Base-by-base conservation (phyloP, 208 protist genomes). In the Strigomonas oncopelti region DNA sequence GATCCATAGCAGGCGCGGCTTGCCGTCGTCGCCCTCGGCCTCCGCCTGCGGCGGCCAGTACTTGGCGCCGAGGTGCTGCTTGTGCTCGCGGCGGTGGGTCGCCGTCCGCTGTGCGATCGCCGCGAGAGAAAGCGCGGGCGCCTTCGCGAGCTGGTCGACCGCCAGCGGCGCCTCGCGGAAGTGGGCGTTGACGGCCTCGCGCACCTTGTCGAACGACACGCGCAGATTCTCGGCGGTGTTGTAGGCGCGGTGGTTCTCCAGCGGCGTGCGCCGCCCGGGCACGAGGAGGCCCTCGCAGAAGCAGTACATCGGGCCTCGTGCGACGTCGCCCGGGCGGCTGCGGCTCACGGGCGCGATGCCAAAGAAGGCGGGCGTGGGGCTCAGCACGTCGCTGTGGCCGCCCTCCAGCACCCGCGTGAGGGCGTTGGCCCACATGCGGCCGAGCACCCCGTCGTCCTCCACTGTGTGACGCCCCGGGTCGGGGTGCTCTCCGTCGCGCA, bases 261-360 rank as follows among this genome's bases (percentile, higher is more conserved):
- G 31, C 8, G 53, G 25, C 5, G 53, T 28, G 34, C 65, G 61
- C 9, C 63, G 54, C 0, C 48, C 54, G 1, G 70, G 69, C 32
- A 75, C 45, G 29, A 72, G 28, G 16, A 80, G 65, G 18, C 62
- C 71, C 7, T 70, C 57, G 54, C 75, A 80, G 64, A 80, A 80
- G 66, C 75, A 80, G 62, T 80, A 80, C 75, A 80, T 80, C 16
- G 75, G 75, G 31, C 53, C 67, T 4, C 66, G 69, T 20, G 54
- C 22, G 22, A n/a, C 20, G 42, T 80, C 75, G 20, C 71, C 75
- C 1, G 71, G n/a, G 25, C 75, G 70, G 16, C 46, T 56, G 63
- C 75, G 75, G 59, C 75, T 80, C 45, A 69, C 31, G 22, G 70
- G 75, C 2, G 75, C 69, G 34, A 67, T 71, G 25, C 61, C 31